Conservation (phyloP, 83 land plant species). For the Diphasiastrum complanatum region DNA sequence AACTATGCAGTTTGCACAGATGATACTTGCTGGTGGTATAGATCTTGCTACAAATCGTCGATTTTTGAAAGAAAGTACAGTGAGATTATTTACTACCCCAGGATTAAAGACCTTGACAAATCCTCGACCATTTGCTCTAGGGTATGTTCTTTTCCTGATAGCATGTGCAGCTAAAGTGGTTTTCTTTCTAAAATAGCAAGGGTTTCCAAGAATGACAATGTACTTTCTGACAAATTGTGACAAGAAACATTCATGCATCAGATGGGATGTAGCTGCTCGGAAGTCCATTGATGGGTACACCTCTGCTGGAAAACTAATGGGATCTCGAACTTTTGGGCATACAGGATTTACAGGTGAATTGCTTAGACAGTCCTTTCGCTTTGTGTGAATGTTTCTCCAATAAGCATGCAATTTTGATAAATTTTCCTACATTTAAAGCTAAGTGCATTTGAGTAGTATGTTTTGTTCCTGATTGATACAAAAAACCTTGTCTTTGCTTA, state of each 20-base stretch:
- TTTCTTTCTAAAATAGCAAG: too few species aligned
- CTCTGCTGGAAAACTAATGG: conserved; percentile 21
- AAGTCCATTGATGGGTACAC: conserved; percentile 20
- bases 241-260: conserved; percentile 1
- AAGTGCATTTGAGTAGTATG: too few species aligned
- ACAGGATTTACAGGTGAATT: conserved; percentile 25
- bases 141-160: conserved; percentile 17
- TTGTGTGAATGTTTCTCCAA: too few species aligned
- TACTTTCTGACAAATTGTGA: too few species aligned
- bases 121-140: conserved; percentile 26
- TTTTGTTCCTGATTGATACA: too few species aligned
- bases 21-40: conserved; percentile 26
- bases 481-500: neutral
- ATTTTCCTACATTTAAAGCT: too few species aligned
- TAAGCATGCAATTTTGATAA: too few species aligned
- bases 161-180: neutral
- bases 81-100: conserved; percentile 23
- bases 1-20: conserved; percentile 27
- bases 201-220: too few species aligned
- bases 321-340: conserved; percentile 24
- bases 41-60: conserved; percentile 19
- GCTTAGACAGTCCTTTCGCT: too few species aligned
- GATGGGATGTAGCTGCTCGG: conserved; percentile 30
- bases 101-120: conserved; percentile 17
- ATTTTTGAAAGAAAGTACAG: conserved; percentile 21